Conservation (phyloP, 2,329 filamentous ascomycete species). For the Claviceps purpurea region DNA sequence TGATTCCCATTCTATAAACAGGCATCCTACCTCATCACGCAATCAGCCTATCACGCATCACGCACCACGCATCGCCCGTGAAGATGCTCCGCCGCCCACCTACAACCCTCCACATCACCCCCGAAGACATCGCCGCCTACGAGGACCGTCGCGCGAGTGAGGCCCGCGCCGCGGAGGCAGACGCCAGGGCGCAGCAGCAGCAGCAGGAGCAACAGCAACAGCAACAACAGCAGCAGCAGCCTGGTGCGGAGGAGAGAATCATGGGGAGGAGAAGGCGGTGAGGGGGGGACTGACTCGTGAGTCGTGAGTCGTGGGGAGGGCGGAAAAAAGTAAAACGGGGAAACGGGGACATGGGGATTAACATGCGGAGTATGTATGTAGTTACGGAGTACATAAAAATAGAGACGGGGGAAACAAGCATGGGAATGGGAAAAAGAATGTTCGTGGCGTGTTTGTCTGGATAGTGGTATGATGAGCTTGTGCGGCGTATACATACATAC, state of each 20-base stretch:
- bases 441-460: no score
- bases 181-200: constrained; percentile 9
- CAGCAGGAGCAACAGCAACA: not conserved
- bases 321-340: no score
- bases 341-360: no score
- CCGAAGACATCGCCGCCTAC: constrained; percentile 57
- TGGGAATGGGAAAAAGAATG: no score
- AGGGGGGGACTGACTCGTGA: not conserved
- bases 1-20: no score
- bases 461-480: no score
- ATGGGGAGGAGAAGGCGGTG: constrained; percentile 12
- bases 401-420: no score
- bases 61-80: not conserved
- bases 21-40: no score
- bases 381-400: no score
- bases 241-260: constrained; percentile 22
- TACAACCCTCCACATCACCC: constrained; percentile 54
- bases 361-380: no score
- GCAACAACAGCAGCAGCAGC: constrained; percentile 10
- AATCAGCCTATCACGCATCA: not conserved
- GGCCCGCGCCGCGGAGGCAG: constrained; percentile 29
- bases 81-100: constrained; percentile 54
- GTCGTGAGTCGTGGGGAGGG: not conserved
- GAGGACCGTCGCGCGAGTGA: constrained; percentile 45
- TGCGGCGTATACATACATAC: no score